These are phyloP conservation scores for Peronosclerospora sorghi DNA, from an alignment of 352 stramenopile genomes.

Conservation along the genomic window DNA sequence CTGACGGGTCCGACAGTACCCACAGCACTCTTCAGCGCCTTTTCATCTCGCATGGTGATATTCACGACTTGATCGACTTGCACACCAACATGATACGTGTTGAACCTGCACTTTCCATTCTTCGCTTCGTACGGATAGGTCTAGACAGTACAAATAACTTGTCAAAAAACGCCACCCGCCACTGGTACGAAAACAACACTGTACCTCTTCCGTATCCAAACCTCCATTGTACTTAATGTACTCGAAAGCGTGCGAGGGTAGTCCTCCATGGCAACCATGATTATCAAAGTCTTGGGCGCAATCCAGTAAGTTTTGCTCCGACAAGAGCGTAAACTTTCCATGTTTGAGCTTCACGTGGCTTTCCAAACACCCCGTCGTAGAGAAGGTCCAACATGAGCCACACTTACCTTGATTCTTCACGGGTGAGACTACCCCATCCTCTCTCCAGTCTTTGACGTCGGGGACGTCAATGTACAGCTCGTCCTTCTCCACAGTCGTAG, in stretches of 20 bases:
- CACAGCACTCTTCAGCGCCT: conserved; percentile 60
- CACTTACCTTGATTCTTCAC: conserved; percentile 98
- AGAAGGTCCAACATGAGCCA: conserved; percentile 99
- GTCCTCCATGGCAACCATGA: conserved; percentile 92
- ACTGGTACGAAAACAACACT: not conserved
- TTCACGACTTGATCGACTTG: conserved; percentile 76
- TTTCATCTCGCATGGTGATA: conserved; percentile 72
- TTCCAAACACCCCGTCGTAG: conserved; percentile 94
- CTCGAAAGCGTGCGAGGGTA: conserved; percentile 95
- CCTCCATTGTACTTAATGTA: conserved; percentile 89
- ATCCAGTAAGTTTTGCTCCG: conserved; percentile 96
- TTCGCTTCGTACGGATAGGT: conserved; percentile 71
- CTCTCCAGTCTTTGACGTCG: conserved; percentile 89
- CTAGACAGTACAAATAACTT: conserved; percentile 6
- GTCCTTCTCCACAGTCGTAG: conserved; percentile 23
- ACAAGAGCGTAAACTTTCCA: conserved; percentile 87
- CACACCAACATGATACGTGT: conserved; percentile 53
- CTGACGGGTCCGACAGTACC: conserved; percentile 59
- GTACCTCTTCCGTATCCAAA: conserved; percentile 66
- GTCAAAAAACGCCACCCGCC: not conserved
- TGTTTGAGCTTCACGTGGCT: conserved; percentile 92
- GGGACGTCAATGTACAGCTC: conserved; percentile 45
- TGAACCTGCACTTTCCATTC: conserved; percentile 74
- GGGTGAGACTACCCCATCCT: conserved; percentile 87
- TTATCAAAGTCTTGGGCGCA: conserved; percentile 90